These are phyloP conservation scores for Ajuga chamaepitys DNA, from an alignment of 257 asterid genomes.

Conservation along the genomic window DNA sequence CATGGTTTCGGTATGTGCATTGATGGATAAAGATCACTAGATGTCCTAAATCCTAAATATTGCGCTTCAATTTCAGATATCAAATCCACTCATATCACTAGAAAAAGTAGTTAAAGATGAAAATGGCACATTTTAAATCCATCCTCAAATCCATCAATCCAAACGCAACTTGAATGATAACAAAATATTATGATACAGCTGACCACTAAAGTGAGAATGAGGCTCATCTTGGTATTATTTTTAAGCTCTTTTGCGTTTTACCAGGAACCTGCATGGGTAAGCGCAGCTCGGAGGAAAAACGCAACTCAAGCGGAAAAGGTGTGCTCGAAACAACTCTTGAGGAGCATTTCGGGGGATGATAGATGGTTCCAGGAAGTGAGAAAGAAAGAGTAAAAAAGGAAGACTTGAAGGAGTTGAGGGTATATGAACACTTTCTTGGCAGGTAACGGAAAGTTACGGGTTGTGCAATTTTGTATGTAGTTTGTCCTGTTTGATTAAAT, in stretches of 20 bases:
- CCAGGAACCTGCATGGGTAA: conserved; percentile 94
- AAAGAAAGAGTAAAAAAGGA: conserved; percentile 29
- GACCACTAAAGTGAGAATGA: too few species aligned
- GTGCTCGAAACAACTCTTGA: conserved; percentile 72
- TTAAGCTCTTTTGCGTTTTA: neutral
- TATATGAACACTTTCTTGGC: neutral
- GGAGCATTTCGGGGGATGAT: conserved; percentile 57
- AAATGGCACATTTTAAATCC: too few species aligned
- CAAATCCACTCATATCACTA: too few species aligned
- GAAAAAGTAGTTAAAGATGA: too few species aligned
- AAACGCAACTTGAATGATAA: too few species aligned
- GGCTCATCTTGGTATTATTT: neutral
- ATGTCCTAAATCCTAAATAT: too few species aligned
- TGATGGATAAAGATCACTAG: too few species aligned
- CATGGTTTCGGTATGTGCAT: too few species aligned
- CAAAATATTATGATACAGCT: too few species aligned
- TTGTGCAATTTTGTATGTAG: neutral
- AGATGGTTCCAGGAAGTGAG: conserved; percentile 26
- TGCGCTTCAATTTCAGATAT: too few species aligned
- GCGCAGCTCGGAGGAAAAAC: conserved; percentile 66
- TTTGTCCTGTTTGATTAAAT: neutral
- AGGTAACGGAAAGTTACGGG: neutral
- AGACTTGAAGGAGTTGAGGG: neutral
- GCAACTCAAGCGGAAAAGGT: conserved; percentile 70
- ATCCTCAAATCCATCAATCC: too few species aligned